Evolutionary conservation across 2,329 filamentous ascomycete genomes (phyloP).

Genomic region (Balansia obtecta): DNA sequence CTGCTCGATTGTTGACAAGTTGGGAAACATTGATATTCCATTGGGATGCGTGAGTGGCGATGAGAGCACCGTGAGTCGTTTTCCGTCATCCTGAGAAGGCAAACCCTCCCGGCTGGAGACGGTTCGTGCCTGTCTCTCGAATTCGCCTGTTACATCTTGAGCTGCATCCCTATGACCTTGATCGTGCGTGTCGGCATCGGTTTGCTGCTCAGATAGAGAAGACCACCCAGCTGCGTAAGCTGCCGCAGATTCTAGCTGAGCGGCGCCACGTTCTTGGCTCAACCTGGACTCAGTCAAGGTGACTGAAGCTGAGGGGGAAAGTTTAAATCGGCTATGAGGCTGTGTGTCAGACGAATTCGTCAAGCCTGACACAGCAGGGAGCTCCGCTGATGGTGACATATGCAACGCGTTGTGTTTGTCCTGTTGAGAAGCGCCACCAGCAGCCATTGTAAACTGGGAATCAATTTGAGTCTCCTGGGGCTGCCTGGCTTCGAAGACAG

Average conservation of each 20-base stretch:
- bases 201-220: background rate
- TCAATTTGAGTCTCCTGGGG: background rate
- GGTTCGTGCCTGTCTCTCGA: no score
- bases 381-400: background rate
- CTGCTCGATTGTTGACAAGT: slow-evolving; percentile 22
- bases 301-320: background rate
- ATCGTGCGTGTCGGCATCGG: background rate
- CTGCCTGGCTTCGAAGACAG: background rate
- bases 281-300: background rate
- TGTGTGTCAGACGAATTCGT: background rate
- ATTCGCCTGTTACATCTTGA: background rate
- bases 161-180: background rate
- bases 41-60: slow-evolving; percentile 26
- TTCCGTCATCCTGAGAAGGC: background rate
- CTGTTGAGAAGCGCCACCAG: background rate
- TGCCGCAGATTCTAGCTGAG: background rate
- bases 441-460: background rate
- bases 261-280: background rate
- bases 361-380: background rate
- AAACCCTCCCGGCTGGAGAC: background rate
- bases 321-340: background rate
- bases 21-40: slow-evolving; percentile 23
- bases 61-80: slow-evolving; percentile 12
- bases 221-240: background rate
- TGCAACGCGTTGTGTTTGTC: background rate